A percentile compares a stretch with the other conserved stretches of the same genome.
Evolutionary conservation across 768 basidiomycete species (phyloP).

Genomic region (Lentinula lateritia): DNA sequence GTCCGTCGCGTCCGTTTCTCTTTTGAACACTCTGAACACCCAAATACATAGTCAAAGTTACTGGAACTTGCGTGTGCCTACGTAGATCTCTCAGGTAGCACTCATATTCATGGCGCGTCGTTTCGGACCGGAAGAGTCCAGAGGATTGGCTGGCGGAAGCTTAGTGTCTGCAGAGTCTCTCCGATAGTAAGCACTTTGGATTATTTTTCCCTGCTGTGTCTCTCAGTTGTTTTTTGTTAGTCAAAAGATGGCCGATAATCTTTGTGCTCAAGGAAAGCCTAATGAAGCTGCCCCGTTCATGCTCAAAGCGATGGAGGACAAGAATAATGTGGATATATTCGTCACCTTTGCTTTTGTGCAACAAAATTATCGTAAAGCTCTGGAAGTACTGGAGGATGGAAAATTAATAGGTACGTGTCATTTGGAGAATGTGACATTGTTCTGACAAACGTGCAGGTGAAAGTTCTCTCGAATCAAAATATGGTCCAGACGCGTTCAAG

Average conservation of each 20-base stretch:
- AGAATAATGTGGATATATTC: constrained; percentile 34
- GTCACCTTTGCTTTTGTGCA: constrained; percentile 17
- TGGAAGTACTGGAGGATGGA: no score
- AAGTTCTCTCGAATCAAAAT: no score
- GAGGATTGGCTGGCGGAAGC: neutral
- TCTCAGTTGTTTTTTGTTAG: neutral
- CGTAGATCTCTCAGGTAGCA: no score
- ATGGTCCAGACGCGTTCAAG: no score
- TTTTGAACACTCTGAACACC: no score
- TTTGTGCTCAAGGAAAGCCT: constrained; percentile 17
- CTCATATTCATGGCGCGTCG: neutral
- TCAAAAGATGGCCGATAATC: neutral
- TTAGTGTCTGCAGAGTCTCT: neutral
- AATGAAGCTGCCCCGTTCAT: constrained; percentile 33
- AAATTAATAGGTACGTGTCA: no score
- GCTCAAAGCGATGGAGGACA: constrained; percentile 31
- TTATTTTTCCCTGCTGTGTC: neutral
- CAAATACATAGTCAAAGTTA: no score
- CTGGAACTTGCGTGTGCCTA: no score
- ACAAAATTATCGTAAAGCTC: no score
- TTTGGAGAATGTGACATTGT: no score
- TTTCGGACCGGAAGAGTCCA: neutral
- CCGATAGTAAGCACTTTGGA: neutral
- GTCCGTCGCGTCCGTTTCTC: no score
- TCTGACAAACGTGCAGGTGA: no score